These are phyloP conservation scores for Gossypium davidsonii DNA, from an alignment of 441 rosid genomes.

Conservation along the genomic window DNA sequence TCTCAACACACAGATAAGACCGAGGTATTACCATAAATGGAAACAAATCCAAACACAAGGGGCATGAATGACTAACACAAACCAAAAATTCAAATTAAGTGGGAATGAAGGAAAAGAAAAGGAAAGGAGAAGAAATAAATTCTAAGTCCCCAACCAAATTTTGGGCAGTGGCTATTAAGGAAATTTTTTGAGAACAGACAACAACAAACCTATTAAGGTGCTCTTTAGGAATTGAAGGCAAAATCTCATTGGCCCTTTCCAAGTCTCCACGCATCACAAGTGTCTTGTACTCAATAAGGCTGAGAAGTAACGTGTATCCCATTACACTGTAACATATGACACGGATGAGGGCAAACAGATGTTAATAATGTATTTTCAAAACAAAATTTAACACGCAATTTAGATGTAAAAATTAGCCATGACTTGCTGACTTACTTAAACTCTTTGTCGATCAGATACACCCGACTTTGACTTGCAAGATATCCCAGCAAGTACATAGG, in stretches of 20 bases:
- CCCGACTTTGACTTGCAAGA: constrained; percentile 92
- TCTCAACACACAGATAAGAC: background rate
- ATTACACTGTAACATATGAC: constrained; percentile 41
- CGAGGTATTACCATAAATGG: background rate
- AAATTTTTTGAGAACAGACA: background rate
- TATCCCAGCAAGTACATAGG: constrained; percentile 98
- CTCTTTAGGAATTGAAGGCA: constrained; percentile 95
- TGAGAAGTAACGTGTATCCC: constrained; percentile 96
- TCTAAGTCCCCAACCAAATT: background rate
- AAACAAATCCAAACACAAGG: background rate
- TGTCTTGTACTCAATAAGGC: constrained; percentile 97
- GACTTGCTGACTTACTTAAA: constrained; percentile 64
- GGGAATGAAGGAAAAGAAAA: background rate
- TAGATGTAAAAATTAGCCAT: constrained; percentile 9
- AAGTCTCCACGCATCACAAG: constrained; percentile 99
- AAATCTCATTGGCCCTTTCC: constrained; percentile 74
- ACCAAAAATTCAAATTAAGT: background rate
- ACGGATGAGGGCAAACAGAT: background rate
- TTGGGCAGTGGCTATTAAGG: background rate
- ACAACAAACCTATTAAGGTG: constrained; percentile 74
- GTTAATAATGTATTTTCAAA: background rate
- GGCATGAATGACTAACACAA: background rate
- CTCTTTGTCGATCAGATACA: constrained; percentile 93
- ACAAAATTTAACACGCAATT: background rate
- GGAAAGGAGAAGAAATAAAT: background rate